A percentile compares a stretch with the other conserved stretches of the same genome.
Conservation (phyloP, 805 yeast genomes). For the Saccharomycopsis lassenensis region DNA sequence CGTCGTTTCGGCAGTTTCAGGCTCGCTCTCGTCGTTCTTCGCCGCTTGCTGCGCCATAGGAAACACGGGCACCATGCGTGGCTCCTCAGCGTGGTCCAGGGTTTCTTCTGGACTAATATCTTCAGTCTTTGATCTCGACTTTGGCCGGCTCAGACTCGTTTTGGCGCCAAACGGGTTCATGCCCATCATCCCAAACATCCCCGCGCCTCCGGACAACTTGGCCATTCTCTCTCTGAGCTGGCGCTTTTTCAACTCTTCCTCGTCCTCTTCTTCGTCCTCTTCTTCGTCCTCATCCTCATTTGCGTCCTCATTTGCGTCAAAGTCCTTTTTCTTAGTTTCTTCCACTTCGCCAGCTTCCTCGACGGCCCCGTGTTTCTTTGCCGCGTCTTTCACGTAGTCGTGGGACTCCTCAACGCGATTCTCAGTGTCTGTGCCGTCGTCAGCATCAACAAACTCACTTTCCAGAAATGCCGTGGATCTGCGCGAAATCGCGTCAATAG, state of each 20-base stretch:
- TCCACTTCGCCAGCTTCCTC: conserved; percentile 9
- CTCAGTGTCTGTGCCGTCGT: conserved; percentile 2
- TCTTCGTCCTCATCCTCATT: conserved; percentile 19
- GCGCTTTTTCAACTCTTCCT: conserved; percentile 13
- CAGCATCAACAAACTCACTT: too few relatives aligned
- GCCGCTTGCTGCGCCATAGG: conserved; percentile 6
- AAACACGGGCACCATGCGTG: conserved; percentile 13
- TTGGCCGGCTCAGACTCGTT: neutral
- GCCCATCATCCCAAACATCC: conserved; percentile 22
- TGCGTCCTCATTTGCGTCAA: conserved; percentile 18
- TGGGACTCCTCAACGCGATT: conserved; percentile 1
- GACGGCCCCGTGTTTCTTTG: neutral
- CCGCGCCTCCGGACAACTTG: conserved; percentile 15
- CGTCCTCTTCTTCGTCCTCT: conserved; percentile 15
- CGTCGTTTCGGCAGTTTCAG: too few relatives aligned
- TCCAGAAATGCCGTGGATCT: too few relatives aligned
- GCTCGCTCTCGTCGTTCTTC: too few relatives aligned
- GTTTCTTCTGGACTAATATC: neutral
- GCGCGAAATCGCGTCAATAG: too few relatives aligned
- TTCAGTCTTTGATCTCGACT: conserved; percentile 7
- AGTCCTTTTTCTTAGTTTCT: conserved; percentile 17
- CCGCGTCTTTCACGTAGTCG: too few relatives aligned
- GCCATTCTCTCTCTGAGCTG: conserved; percentile 18
- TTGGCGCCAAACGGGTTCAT: conserved; percentile 21
- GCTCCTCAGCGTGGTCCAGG: conserved; percentile 5